Base-by-base conservation (phyloP, 2,329 filamentous ascomycete genomes). In the Botrytis tulipae region DNA sequence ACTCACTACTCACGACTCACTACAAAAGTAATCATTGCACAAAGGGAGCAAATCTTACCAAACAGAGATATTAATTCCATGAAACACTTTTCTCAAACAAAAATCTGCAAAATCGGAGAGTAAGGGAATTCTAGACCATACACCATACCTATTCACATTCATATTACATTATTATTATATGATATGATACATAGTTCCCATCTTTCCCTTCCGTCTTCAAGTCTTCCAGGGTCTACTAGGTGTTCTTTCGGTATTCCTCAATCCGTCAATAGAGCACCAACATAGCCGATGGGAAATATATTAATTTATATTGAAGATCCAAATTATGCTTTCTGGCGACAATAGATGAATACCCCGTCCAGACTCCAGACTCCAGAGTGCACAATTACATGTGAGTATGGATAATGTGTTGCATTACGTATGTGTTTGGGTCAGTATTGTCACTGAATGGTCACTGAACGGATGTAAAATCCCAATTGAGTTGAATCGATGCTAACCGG, bases 391-490 rank as follows among this genome's bases (percentile, higher is more conserved):
- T 68, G 65, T 29, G 46, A 54, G 25, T n/a, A 51, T 51, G 46
- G 46, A 67, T 67, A 51, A 37, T 51, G 25, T 42, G 54, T 68
- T 54, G 54, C 46, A 68, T 68, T 68, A 68, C 65, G 65, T 54
- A 37, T 68, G 65, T n/a, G 37, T 22, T 54, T 29, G 51, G 51
- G 51, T 10, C 25, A 68, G 32, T 7, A 29, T 57, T n/a, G 48
- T n/a, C 48, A 54, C 48, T 54, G 48, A 25, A 40, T 20, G 40
- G 32, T 40, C 46, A 22, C 18, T 3, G 16, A 29, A 22, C 35
- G 25, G 65, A 54, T 40, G 46, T 68, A 42, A 29, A 22, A 68
- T 54, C 65, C 65, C 37, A 48, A 68, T 68, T 54, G 32, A 68
- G 46, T 54, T 54, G 65, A 57, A 57, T 57, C 14, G 14, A 57